Evolutionary conservation across 495 filamentous ascomycete species (phyloP), one percentile per base, ranked within the genome.

Genomic region (Diplogelasinospora grovesii): DNA sequence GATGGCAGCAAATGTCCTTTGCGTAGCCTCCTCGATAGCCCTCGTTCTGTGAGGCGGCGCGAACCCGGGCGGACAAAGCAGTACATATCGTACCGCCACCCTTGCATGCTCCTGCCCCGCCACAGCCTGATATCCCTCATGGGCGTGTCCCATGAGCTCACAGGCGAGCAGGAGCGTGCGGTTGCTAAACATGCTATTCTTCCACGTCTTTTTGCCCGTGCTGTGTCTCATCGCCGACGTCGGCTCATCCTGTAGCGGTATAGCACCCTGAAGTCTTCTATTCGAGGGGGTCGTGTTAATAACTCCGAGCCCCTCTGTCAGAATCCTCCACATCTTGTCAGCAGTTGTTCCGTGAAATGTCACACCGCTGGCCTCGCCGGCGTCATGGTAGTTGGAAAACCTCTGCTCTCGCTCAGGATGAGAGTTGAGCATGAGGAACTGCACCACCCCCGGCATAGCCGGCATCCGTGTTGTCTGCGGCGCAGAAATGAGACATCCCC

Each of bases 351-450:
- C 41, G 24, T 44, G 32, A 22, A 44, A 44, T 9, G 32, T 36
- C 15, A 44, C 33, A 11, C 30, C 40, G 8, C 30, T 22, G 23
- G 11, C 23, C 3, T 8, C 16, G 8, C 14, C 22, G 3, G 9
- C 15, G 4, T 18, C 23, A 5, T 11, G 14, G 9, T 3, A 3
- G 4, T 20, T 10, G 9, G 44, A 33, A 31, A 35, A 41, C 29
- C 19, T 22, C 22, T 38, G 18, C 22, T 42, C 38, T 2, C 31
- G 13, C n/a, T 25, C 23, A 6, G 37, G 28, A 8, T 19, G 19
- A 9, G 22, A 21, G 33, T 48, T 48, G 16, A 40, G 21, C 30
- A 48, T 21, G 19, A 49, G 2, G n/a, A 49, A 49, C 41, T 49
- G 46, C 10, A 31, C 30, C 1, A 30, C 40, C 7, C 35, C 22